These are phyloP conservation scores for Metschnikowia aberdeeniae DNA, from an alignment of 805 yeast genomes.

Conservation along the genomic window DNA sequence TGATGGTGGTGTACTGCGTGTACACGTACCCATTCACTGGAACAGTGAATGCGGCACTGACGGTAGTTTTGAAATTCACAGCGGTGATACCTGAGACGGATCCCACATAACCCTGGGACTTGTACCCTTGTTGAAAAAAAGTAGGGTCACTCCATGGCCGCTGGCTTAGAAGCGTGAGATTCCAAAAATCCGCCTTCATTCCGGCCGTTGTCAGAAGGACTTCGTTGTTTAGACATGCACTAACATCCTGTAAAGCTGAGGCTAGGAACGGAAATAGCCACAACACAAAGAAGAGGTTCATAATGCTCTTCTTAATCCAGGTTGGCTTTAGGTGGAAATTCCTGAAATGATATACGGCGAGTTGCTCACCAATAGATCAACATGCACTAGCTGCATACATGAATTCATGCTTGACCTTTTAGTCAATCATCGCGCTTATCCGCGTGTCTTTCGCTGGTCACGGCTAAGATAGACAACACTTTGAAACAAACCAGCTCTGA, in stretches of 20 bases:
- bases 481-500: too few relatives aligned
- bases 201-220: not conserved
- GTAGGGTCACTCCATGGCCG: not conserved
- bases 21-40: not conserved
- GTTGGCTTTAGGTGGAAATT: too few relatives aligned
- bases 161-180: not conserved
- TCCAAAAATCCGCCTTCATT: not conserved
- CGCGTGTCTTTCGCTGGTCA: too few relatives aligned
- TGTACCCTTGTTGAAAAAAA: conserved; percentile 2
- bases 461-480: too few relatives aligned
- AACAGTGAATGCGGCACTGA: not conserved
- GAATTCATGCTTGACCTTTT: too few relatives aligned
- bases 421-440: too few relatives aligned
- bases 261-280: not conserved
- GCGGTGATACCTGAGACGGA: not conserved
- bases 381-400: too few relatives aligned
- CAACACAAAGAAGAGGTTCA: not conserved
- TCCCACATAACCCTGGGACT: conserved; percentile 2
- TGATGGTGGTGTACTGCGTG: not conserved
- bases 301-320: too few relatives aligned
- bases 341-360: too few relatives aligned
- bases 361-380: too few relatives aligned
- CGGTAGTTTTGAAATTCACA: not conserved
- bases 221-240: not conserved
- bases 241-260: not conserved